phyloP scores from a whole-genome alignment of 2,329 filamentous ascomycete genomes.

The Thielaviopsis populi region DNA sequence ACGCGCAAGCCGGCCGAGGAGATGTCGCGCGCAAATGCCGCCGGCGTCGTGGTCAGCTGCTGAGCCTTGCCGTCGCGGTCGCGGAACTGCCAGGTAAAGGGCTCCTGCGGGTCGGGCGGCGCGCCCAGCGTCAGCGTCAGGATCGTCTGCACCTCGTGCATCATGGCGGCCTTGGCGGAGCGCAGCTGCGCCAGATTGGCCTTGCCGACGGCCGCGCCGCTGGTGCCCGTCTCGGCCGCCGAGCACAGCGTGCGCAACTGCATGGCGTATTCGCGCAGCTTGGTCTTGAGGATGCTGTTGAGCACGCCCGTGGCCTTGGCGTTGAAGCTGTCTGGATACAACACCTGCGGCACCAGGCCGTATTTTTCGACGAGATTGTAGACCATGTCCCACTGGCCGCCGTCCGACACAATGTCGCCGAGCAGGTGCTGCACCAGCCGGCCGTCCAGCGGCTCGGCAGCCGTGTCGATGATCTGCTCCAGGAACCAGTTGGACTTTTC shows the following conservation, averaged over 20 bases:
- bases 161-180: conserved; percentile 53
- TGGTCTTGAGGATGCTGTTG: conserved; percentile 63
- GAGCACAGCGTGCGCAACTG: conserved; percentile 74
- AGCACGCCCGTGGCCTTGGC: conserved; percentile 55
- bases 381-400: conserved; percentile 88
- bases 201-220: conserved; percentile 25
- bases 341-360: conserved; percentile 64
- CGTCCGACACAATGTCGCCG: conserved; percentile 55
- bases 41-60: conserved; percentile 49
- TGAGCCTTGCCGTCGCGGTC: conserved; percentile 53
- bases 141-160: conserved; percentile 66
- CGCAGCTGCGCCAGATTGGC: conserved; percentile 28
- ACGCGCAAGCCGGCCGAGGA: conserved; percentile 22
- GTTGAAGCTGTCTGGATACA: conserved; percentile 75
- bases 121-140: conserved; percentile 72
- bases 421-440: conserved; percentile 58
- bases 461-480: conserved; percentile 66
- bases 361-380: conserved; percentile 77
- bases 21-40: conserved; percentile 56
- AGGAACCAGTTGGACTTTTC: conserved; percentile 86
- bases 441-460: conserved; percentile 52
- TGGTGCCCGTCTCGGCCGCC: conserved; percentile 54
- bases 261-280: conserved; percentile 75
- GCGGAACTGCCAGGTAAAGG: conserved; percentile 69
- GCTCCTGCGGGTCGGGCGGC: conserved; percentile 50